These are phyloP conservation scores for Lachancea fermentati DNA, from an alignment of 805 yeast species.

Conservation along the genomic window DNA sequence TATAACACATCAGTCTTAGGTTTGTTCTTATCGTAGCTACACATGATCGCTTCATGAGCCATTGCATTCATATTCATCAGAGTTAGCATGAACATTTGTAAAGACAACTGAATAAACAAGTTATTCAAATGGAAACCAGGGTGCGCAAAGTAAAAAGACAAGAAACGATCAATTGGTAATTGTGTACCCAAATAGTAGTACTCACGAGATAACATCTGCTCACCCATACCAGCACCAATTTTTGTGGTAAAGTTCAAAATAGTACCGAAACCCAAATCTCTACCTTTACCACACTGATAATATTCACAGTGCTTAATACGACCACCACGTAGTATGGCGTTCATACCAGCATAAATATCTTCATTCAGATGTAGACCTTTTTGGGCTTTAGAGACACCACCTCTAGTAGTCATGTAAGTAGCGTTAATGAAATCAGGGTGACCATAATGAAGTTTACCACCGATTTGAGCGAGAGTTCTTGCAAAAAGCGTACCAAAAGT, in stretches of 20 bases:
- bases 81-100: slow-evolving; percentile 66
- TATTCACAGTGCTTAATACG: slow-evolving; percentile 83
- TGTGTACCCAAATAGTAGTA: slow-evolving; percentile 78
- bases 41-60: slow-evolving; percentile 64
- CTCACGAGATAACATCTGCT: slow-evolving; percentile 80
- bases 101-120: slow-evolving; percentile 68
- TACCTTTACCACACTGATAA: slow-evolving; percentile 86
- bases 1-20: slow-evolving; percentile 62
- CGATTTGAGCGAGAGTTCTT: slow-evolving; percentile 76
- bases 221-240: slow-evolving; percentile 94
- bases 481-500: slow-evolving; percentile 83
- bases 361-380: slow-evolving; percentile 81
- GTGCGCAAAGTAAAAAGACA: slow-evolving; percentile 80
- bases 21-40: slow-evolving; percentile 57
- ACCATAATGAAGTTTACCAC: slow-evolving; percentile 84
- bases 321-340: slow-evolving; percentile 77
- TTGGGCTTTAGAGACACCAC: slow-evolving; percentile 85
- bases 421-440: slow-evolving; percentile 82
- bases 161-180: slow-evolving; percentile 72
- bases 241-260: slow-evolving; percentile 80
- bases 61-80: slow-evolving; percentile 66
- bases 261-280: slow-evolving; percentile 84
- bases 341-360: slow-evolving; percentile 88
- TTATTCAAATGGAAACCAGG: slow-evolving; percentile 84
- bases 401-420: slow-evolving; percentile 75